Conservation (phyloP, 192 early-diverging fungal species). For the Chytriomyces confervae region DNA sequence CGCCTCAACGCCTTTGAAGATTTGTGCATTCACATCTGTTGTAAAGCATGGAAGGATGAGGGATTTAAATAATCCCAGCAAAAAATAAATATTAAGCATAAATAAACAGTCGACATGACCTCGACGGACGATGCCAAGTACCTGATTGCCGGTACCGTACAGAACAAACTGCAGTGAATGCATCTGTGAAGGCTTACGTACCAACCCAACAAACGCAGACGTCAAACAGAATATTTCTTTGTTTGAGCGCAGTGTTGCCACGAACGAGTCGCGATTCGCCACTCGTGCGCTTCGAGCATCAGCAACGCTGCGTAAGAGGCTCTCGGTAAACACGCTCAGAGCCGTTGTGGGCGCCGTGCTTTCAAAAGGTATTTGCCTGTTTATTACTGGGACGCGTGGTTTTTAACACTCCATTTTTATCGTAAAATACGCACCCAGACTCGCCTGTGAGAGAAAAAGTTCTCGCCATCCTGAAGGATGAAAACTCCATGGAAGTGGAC, state of each 20-base stretch:
- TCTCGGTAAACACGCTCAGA: conserved; percentile 69
- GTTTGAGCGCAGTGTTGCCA: conserved; percentile 80
- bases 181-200: neutral
- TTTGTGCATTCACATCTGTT: too few relatives aligned
- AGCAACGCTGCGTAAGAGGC: conserved; percentile 78
- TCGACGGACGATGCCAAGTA: conserved; percentile 12
- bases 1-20: too few relatives aligned
- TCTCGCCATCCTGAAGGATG: too few relatives aligned
- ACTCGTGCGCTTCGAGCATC: conserved; percentile 86
- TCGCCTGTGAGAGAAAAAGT: neutral
- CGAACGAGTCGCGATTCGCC: conserved; percentile 86
- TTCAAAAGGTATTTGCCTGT: conserved; percentile 37
- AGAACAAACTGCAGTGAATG: neutral
- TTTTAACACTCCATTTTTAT: conserved; percentile 15
- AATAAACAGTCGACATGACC: neutral
- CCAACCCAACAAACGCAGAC: conserved; percentile 58
- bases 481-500: too few relatives aligned
- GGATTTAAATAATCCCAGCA: neutral
- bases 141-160: conserved; percentile 3
- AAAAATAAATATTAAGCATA: neutral
- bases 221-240: conserved; percentile 84
- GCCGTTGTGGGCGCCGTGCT: conserved; percentile 48
- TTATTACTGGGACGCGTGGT: neutral
- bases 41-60: too few relatives aligned
- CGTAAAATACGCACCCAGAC: conserved; percentile 10